Evolutionary conservation across 1,284 basidiomycete species (phyloP).

Genomic region (Cryptococcus wingfieldii): DNA sequence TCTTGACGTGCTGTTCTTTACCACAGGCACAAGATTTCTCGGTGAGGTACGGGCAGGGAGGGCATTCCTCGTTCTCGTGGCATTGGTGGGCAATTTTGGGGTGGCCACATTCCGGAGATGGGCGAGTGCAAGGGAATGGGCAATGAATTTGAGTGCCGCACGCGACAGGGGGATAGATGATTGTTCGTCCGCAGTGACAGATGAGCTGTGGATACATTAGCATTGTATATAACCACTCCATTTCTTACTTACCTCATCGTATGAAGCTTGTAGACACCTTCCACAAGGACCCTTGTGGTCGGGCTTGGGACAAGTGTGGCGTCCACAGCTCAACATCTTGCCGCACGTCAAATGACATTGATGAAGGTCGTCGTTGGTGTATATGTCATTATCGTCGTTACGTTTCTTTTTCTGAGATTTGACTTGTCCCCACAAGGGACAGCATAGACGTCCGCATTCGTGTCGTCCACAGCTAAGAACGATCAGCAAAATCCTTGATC

Average conservation of each 20-base stretch:
- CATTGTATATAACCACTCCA: neutral
- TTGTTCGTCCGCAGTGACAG: conserved; percentile 71
- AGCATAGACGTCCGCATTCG: conserved; percentile 75
- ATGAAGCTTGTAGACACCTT: conserved; percentile 76
- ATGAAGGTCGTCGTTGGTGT: conserved; percentile 59
- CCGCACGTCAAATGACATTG: conserved; percentile 74
- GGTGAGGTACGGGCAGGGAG: conserved; percentile 76
- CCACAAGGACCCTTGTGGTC: conserved; percentile 80
- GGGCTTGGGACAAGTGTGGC: conserved; percentile 65
- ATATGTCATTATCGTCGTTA: conserved; percentile 11
- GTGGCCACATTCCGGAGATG: conserved; percentile 72
- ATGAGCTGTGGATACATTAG: conserved; percentile 54
- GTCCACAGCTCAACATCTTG: conserved; percentile 66
- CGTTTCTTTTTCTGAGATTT: conserved; percentile 53
- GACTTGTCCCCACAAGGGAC: conserved; percentile 68
- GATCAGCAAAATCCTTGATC: neutral
- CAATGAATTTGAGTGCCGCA: conserved; percentile 67
- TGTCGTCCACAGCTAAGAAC: conserved; percentile 64
- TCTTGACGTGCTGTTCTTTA: conserved; percentile 60
- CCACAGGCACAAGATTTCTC: conserved; percentile 79
- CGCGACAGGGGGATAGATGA: conserved; percentile 65
- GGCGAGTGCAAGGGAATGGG: conserved; percentile 68
- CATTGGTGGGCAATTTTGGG: conserved; percentile 70
- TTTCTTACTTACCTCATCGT: conserved; percentile 66
- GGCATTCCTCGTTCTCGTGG: conserved; percentile 67